These are phyloP conservation scores for Malassezia pachydermatis DNA, from an alignment of 1,284 basidiomycete genomes.

Conservation along the genomic window DNA sequence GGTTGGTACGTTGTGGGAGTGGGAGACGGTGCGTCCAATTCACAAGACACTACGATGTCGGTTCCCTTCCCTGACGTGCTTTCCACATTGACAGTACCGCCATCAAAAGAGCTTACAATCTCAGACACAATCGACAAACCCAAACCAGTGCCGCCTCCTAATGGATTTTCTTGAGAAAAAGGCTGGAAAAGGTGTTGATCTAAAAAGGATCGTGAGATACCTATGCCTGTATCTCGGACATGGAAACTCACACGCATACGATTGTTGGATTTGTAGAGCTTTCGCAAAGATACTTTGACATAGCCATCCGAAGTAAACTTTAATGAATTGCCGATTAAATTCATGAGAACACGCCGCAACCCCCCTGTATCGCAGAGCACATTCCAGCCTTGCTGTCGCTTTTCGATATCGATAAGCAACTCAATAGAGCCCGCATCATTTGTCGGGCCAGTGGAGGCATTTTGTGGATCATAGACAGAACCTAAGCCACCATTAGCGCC, in stretches of 20 bases:
- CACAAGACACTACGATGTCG: slow-evolving; percentile 78
- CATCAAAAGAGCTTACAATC: slow-evolving; percentile 74
- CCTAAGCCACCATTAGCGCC: not conserved
- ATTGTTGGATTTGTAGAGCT: slow-evolving; percentile 58
- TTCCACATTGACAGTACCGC: slow-evolving; percentile 73
- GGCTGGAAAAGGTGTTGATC: slow-evolving; percentile 92
- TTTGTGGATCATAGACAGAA: slow-evolving; percentile 1
- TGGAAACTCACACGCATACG: not conserved
- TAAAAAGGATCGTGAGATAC: slow-evolving; percentile 26
- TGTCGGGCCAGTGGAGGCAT: not conserved
- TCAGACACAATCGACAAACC: slow-evolving; percentile 95
- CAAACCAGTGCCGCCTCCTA: slow-evolving; percentile 84
- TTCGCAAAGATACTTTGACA: slow-evolving; percentile 67
- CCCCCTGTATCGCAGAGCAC: slow-evolving; percentile 84
- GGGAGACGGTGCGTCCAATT: slow-evolving; percentile 52
- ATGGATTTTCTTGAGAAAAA: slow-evolving; percentile 77
- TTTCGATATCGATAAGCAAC: slow-evolving; percentile 75
- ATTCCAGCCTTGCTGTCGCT: slow-evolving; percentile 66
- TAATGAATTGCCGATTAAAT: slow-evolving; percentile 80
- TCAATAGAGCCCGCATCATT: slow-evolving; percentile 53
- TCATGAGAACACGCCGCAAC: slow-evolving; percentile 83
- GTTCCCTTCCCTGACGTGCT: slow-evolving; percentile 82
- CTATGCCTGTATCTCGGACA: slow-evolving; percentile 83
- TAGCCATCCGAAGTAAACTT: slow-evolving; percentile 82
- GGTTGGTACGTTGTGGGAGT: slow-evolving; percentile 45